Conservation (phyloP, 495 filamentous ascomycete genomes). For the Aspergillus nanangensis region DNA sequence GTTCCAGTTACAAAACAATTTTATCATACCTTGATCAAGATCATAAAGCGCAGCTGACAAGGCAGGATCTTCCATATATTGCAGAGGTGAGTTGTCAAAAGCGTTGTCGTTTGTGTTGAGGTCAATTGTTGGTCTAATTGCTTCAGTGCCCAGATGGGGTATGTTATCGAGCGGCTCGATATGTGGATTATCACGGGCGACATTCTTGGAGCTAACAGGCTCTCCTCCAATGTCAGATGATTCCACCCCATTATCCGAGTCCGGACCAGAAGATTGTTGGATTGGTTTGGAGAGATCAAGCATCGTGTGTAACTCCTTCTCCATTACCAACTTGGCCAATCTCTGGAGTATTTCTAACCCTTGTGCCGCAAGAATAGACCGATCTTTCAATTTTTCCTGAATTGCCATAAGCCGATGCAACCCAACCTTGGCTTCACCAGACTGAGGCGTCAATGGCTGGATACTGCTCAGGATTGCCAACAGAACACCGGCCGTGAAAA, state of each 20-base stretch:
- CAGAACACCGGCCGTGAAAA: constrained; percentile 24
- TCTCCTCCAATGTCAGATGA: not conserved
- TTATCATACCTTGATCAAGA: constrained; percentile 13
- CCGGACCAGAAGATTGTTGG: not conserved
- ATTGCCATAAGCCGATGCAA: constrained; percentile 17
- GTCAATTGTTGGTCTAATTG: not conserved
- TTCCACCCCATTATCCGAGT: not conserved
- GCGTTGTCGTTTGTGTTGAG: not conserved
- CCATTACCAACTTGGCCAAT: constrained; percentile 20
- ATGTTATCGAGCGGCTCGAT: not conserved
- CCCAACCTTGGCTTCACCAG: constrained; percentile 15
- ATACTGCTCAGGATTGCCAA: constrained; percentile 24
- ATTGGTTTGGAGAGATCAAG: constrained; percentile 4
- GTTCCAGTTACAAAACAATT: not conserved
- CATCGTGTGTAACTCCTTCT: constrained; percentile 26
- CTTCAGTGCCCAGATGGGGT: no score
- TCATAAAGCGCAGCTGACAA: constrained; percentile 8
- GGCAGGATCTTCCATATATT: constrained; percentile 9
- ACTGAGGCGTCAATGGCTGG: constrained; percentile 14
- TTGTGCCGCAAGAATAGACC: constrained; percentile 18
- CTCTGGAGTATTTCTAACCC: constrained; percentile 22
- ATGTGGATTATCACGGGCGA: no score
- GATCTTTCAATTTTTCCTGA: constrained; percentile 17
- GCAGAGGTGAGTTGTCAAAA: not conserved
- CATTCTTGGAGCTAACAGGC: no score